phyloP scores from a whole-genome alignment of 2,329 filamentous ascomycete species.

The Macrophomina phaseolina region DNA sequence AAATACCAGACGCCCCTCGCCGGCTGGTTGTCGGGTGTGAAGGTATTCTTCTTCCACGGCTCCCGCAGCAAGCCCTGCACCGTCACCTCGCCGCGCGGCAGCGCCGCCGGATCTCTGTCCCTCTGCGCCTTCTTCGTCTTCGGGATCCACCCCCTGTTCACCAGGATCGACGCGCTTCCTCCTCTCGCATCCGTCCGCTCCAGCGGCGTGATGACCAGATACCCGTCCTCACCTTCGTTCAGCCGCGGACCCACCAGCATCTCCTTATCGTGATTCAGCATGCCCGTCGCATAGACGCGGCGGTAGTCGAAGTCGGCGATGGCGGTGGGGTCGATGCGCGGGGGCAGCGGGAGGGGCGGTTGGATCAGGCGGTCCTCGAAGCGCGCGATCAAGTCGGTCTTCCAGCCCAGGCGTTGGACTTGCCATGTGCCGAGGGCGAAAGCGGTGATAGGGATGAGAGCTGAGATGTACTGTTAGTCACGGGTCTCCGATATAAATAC shows the following conservation, averaged over 20 bases:
- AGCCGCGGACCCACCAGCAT: conserved; percentile 95
- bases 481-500: too few relatives aligned
- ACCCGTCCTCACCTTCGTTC: conserved; percentile 88
- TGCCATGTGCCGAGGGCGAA: conserved; percentile 95
- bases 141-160: conserved; percentile 91
- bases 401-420: conserved; percentile 90
- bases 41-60: conserved; percentile 97
- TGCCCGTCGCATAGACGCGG: conserved; percentile 76
- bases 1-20: conserved; percentile 91
- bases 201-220: conserved; percentile 87
- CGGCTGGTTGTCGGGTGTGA: conserved; percentile 88
- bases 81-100: conserved; percentile 73
- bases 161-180: conserved; percentile 65
- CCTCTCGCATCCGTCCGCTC: conserved; percentile 66
- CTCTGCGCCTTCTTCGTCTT: conserved; percentile 73
- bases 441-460: conserved; percentile 87
- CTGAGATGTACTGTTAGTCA: conserved; percentile 42
- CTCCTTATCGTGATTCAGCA: conserved; percentile 84
- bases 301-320: conserved; percentile 92
- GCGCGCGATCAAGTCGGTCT: conserved; percentile 87
- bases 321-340: conserved; percentile 78
- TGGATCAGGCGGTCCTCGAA: conserved; percentile 91
- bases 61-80: conserved; percentile 85
- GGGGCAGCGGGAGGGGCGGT: conserved; percentile 82
- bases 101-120: conserved; percentile 61